Percentiles rank a stretch among this genome's conserved stretches.
phyloP scores from a whole-genome alignment of 1,284 basidiomycete genomes.

The Earliella scabrosa region DNA sequence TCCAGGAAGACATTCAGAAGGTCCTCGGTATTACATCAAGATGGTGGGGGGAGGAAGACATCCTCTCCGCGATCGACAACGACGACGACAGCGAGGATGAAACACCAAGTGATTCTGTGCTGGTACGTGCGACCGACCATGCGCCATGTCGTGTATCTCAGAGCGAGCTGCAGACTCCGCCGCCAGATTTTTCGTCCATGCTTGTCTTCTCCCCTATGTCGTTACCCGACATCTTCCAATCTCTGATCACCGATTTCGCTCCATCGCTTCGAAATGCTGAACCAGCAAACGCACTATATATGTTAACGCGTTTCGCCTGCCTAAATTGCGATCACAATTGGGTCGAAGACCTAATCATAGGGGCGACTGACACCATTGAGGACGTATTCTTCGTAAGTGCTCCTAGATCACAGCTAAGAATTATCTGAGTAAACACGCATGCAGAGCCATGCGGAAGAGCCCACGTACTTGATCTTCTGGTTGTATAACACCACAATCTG shows the following conservation, averaged over 20 bases:
- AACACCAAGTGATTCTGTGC: constrained; percentile 48
- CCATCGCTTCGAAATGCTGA: constrained; percentile 72
- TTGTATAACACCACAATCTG: constrained; percentile 90
- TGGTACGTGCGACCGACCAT: constrained; percentile 48
- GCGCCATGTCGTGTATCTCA: constrained; percentile 19
- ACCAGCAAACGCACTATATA: constrained; percentile 83
- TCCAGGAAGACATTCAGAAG: constrained; percentile 59
- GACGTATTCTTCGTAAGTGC: constrained; percentile 85
- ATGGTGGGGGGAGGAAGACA: constrained; percentile 66
- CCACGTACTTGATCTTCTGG: constrained; percentile 93
- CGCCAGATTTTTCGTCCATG: constrained; percentile 78
- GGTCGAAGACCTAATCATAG: constrained; percentile 91
- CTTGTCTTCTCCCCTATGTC: constrained; percentile 88
- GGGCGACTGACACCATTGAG: constrained; percentile 92
- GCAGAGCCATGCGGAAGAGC: constrained; percentile 82
- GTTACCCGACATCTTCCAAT: constrained; percentile 79
- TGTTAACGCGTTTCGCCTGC: constrained; percentile 87
- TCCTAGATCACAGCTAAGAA: too few relatives aligned
- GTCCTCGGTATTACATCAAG: constrained; percentile 56
- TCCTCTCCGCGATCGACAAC: constrained; percentile 40
- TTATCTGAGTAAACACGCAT: constrained; percentile 10
- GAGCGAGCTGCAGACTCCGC: constrained; percentile 59
- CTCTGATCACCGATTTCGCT: constrained; percentile 75
- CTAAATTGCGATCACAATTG: constrained; percentile 85
- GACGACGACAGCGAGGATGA: constrained; percentile 52